Evolutionary conservation across 2,329 filamentous ascomycete genomes (phyloP).

Genomic region (Fusarium goolgardi): DNA sequence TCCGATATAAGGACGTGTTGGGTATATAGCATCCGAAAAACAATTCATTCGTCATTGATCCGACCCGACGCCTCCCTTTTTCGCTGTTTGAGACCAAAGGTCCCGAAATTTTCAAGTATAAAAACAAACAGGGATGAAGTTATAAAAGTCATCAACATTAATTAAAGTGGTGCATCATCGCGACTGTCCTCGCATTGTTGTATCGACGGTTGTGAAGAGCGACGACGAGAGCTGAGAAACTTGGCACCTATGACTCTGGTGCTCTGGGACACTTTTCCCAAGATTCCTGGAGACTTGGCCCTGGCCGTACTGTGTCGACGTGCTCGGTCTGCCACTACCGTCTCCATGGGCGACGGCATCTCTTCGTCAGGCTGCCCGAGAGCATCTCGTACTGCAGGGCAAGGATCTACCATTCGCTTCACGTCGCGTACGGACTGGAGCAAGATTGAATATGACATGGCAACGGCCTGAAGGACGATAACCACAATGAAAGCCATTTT

Average conservation of each 20-base stretch:
- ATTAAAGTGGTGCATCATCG: slow-evolving; percentile 21
- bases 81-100: slow-evolving; percentile 32
- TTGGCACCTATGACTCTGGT: slow-evolving; percentile 45
- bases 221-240: slow-evolving; percentile 44
- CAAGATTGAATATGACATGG: slow-evolving; percentile 62
- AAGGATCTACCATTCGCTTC: slow-evolving; percentile 56
- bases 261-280: slow-evolving; percentile 44
- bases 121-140: slow-evolving; percentile 17
- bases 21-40: slow-evolving; percentile 41
- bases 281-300: slow-evolving; percentile 39
- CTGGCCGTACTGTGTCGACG: slow-evolving; percentile 29
- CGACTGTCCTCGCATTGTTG: slow-evolving; percentile 48
- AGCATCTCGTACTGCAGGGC: slow-evolving; percentile 40
- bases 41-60: slow-evolving; percentile 35
- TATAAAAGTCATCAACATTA: slow-evolving; percentile 36
- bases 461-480: slow-evolving; percentile 61
- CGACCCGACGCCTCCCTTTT: slow-evolving; percentile 36
- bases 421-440: slow-evolving; percentile 61
- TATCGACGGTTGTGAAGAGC: slow-evolving; percentile 49
- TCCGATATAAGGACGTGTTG: slow-evolving; percentile 27
- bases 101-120: slow-evolving; percentile 22
- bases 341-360: slow-evolving; percentile 36
- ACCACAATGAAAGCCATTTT: slow-evolving; percentile 74
- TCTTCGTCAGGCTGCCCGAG: slow-evolving; percentile 38
- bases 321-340: slow-evolving; percentile 23